phyloP scores from a whole-genome alignment of 441 rosid species.

The Capsella rubella region DNA sequence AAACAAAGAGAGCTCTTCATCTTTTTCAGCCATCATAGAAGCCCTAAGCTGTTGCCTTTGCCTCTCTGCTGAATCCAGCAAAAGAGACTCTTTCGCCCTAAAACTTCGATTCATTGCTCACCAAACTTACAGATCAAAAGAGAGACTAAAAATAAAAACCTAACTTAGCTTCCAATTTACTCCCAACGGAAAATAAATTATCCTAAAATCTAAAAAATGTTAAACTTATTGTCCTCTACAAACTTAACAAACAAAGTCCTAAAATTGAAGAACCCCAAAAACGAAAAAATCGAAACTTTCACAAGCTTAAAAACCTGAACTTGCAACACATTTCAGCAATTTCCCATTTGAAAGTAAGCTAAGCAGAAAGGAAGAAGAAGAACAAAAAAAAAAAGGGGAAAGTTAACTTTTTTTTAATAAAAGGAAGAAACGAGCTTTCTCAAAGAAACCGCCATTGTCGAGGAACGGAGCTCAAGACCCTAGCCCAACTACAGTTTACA shows the following conservation, averaged over 20 bases:
- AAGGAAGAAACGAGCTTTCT: constrained; percentile 36
- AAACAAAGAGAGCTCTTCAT: constrained; percentile 89
- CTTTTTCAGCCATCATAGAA: constrained; percentile 80
- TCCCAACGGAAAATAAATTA: constrained; percentile 26
- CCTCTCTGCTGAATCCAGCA: constrained; percentile 64
- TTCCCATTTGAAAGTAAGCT: constrained; percentile 36
- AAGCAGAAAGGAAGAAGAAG: constrained; percentile 11
- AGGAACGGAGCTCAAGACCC: constrained; percentile 40
- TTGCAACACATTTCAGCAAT: constrained; percentile 34
- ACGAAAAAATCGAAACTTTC: constrained; percentile 46
- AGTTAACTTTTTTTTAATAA: constrained; percentile 28
- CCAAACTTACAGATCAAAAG: constrained; percentile 47
- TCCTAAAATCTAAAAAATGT: constrained; percentile 38
- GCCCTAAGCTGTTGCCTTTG: constrained; percentile 82
- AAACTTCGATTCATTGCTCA: constrained; percentile 87
- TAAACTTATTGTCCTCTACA: neutral
- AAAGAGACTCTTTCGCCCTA: constrained; percentile 76
- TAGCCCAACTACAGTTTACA: constrained; percentile 29
- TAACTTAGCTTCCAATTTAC: constrained; percentile 55
- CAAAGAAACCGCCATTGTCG: constrained; percentile 47
- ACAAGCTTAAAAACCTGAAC: constrained; percentile 23
- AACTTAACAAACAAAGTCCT: constrained; percentile 8
- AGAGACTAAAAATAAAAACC: constrained; percentile 36
- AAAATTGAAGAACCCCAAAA: constrained; percentile 41
- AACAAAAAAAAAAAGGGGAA: neutral